phyloP scores from a whole-genome alignment of 306 rosid species.

The Macrotyloma uniflorum region DNA sequence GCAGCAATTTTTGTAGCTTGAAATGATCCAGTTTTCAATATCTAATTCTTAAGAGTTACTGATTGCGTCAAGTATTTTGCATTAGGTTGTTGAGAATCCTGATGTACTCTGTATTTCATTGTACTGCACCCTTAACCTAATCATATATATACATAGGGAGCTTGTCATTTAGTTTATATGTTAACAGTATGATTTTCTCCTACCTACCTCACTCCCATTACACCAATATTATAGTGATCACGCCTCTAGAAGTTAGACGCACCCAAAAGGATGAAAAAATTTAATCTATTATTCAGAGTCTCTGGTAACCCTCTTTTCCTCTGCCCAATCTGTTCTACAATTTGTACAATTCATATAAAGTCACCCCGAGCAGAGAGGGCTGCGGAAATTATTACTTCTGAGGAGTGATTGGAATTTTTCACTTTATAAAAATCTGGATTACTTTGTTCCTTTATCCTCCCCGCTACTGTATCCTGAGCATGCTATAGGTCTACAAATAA shows the following conservation, averaged over 20 bases:
- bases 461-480: background rate
- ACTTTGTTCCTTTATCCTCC: slow-evolving; percentile 12
- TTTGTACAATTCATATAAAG: slow-evolving; percentile 44
- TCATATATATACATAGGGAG: background rate
- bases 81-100: background rate
- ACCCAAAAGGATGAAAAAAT: slow-evolving; percentile 21
- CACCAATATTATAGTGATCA: slow-evolving; percentile 6
- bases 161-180: background rate
- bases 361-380: slow-evolving; percentile 68
- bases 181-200: background rate
- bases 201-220: background rate
- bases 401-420: slow-evolving; percentile 46
- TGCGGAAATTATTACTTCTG: slow-evolving; percentile 64
- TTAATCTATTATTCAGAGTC: slow-evolving; percentile 6
- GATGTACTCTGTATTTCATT: background rate
- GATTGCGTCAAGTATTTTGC: background rate
- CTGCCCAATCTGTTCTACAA: slow-evolving; percentile 19
- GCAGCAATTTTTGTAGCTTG: slow-evolving; percentile 22
- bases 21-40: slow-evolving; percentile 8
- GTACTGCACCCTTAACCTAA: background rate
- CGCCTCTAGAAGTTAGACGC: slow-evolving; percentile 22
- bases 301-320: slow-evolving; percentile 4
- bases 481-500: slow-evolving; percentile 17
- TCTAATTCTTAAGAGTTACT: background rate
- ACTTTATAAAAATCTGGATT: slow-evolving; percentile 7